These are phyloP conservation scores for Leishmania aethiopica DNA, from an alignment of 208 protist species.

Conservation along the genomic window DNA sequence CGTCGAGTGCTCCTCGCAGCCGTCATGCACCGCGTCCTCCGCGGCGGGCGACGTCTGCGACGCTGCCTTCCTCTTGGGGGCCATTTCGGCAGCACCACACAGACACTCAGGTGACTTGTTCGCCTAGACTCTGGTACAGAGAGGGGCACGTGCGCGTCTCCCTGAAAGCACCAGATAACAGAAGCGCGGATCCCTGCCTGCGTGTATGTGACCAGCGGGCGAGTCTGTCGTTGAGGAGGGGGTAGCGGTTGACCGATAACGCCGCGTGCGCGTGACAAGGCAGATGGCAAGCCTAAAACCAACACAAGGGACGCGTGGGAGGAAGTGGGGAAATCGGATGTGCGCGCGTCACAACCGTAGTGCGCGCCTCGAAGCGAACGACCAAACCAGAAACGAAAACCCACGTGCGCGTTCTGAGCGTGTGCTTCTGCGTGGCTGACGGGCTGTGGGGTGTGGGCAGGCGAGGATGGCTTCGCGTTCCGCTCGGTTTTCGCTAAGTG, in stretches of 20 bases:
- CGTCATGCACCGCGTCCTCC: not conserved
- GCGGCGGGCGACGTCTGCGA: constrained; percentile 17
- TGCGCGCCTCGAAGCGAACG: not conserved
- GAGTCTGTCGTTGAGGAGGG: not conserved
- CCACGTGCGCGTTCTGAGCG: not conserved
- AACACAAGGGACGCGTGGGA: not conserved
- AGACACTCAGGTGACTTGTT: not conserved
- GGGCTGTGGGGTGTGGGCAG: not conserved
- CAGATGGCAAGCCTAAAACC: not conserved
- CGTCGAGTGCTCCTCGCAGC: not conserved
- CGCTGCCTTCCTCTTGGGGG: constrained; percentile 62
- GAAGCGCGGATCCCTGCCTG: not conserved
- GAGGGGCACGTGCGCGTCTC: not conserved
- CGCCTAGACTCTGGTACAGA: constrained; percentile 4
- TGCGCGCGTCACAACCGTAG: not conserved
- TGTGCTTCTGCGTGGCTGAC: not conserved
- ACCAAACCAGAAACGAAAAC: not conserved
- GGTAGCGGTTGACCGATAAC: not conserved
- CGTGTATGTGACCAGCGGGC: not conserved
- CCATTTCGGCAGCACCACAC: constrained; percentile 35
- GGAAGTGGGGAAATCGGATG: not conserved
- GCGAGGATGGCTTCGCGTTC: not conserved
- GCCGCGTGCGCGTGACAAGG: not conserved
- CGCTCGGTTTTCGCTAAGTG: not conserved
- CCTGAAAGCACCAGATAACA: not conserved